Evolutionary conservation across 768 basidiomycete genomes (phyloP), one percentile per base, ranked within the genome.

Genomic region (Lentinula detonsa): DNA sequence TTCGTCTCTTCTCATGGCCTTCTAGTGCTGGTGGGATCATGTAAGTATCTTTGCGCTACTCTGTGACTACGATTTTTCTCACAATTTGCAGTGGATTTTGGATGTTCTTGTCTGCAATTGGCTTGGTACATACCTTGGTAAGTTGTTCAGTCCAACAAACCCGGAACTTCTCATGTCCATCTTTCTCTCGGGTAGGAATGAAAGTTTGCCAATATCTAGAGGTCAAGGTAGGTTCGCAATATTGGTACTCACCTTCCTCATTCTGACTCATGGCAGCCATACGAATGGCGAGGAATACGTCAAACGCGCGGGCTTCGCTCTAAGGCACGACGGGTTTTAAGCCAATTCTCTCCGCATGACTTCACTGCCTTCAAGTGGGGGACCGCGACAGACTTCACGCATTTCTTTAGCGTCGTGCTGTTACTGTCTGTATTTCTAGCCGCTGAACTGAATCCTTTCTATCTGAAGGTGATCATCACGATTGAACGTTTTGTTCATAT

Each of bases 11-110:
- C 63, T 65, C 66, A 67, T 67, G 37, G 45, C 58, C 59, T 58
- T 52, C 63, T 68, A 92, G 90, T 93, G 92, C 68, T 93, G 91
- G 92, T 94, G 91, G 91, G 92, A 93, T 70, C 91, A 94, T 77
- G 91, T 92, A 76, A 67, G 85, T 76, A 7, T 55, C 40, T 64
- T 59, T 31, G 34, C 37, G 56, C 61, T 62, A 9, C 34, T 11
- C 18, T 42, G 16, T 43, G 16, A 11, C n/a, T 37, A 34, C 35
- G 0, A 35, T 15, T 10, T 35, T 11, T 9, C 0, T n/a, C n/a
- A 54, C 50, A 28, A 28, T 8, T 0, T 23, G n/a, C 67, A 93
- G 91, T 94, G 91, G 91, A 78, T 94, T 63, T 78, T 94, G 56
- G 91, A 94, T 71, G 92, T 94, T 48, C 76, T 93, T 54, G 65